phyloP scores from a whole-genome alignment of 805 yeast species.

The Monosporozyma aquatica region DNA sequence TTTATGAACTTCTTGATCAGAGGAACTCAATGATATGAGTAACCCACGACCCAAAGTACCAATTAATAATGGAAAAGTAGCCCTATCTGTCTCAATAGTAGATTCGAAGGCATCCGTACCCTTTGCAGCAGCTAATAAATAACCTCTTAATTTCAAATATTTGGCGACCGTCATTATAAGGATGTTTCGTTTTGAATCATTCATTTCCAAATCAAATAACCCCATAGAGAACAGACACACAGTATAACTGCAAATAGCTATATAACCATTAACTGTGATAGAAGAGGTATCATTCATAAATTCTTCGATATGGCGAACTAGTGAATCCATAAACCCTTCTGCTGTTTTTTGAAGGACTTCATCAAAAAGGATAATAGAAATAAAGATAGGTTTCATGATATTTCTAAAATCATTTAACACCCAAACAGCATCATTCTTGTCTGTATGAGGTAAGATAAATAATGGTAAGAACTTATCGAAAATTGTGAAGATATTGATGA shows the following conservation, averaged over 20 bases:
- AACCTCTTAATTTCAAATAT: conserved; percentile 32
- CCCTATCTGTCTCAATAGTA: conserved; percentile 20
- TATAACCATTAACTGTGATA: conserved; percentile 32
- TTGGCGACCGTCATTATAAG: conserved; percentile 34
- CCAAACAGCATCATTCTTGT: conserved; percentile 12
- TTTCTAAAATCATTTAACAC: conserved; percentile 19
- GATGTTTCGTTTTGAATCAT: conserved; percentile 28
- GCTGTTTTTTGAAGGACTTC: conserved; percentile 30
- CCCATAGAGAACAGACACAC: conserved; percentile 33
- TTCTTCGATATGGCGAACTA: conserved; percentile 20
- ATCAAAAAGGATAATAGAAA: conserved; percentile 33
- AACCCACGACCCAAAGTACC: conserved; percentile 43
- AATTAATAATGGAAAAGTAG: conserved; percentile 29
- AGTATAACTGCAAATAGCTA: conserved; percentile 27
- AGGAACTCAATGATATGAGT: conserved; percentile 43
- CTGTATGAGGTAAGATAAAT: conserved; percentile 19
- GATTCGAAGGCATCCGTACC: conserved; percentile 18
- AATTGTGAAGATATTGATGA: conserved; percentile 26
- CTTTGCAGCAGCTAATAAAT: conserved; percentile 24
- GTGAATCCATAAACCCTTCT: conserved; percentile 31
- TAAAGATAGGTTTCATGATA: conserved; percentile 33
- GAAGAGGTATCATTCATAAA: conserved; percentile 20
- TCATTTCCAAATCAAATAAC: conserved; percentile 25
- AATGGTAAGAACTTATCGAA: conserved; percentile 22
- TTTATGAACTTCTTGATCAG: conserved; percentile 41